Percentiles rank a stretch among this genome's conserved stretches.
Conservation (phyloP, 768 basidiomycete species). For the Omphalotus guepiniiformis region DNA sequence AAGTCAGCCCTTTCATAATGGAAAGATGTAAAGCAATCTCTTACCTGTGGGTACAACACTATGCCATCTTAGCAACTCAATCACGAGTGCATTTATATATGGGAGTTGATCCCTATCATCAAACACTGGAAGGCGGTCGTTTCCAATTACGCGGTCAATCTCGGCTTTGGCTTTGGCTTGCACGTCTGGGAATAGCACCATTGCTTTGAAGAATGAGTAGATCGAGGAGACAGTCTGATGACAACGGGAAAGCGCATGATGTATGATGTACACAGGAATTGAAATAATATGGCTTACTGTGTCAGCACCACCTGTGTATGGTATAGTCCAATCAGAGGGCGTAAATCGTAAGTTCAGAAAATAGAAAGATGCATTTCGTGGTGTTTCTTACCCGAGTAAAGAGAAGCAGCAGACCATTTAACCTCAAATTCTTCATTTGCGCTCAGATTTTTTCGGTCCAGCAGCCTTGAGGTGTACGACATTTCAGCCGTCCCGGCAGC, state of each 20-base stretch:
- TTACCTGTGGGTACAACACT: neutral
- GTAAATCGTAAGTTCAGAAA: neutral
- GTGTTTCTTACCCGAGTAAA: conserved; percentile 23
- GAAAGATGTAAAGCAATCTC: neutral
- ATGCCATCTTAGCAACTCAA: neutral
- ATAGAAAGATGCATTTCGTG: conserved; percentile 5
- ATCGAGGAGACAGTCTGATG: conserved; percentile 19
- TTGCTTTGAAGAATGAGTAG: conserved; percentile 23
- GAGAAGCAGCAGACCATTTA: conserved; percentile 26
- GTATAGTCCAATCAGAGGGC: neutral
- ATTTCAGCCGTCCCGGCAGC: conserved; percentile 16
- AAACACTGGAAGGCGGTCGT: neutral
- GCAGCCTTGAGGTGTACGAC: conserved; percentile 16
- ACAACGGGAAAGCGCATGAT: too few species aligned
- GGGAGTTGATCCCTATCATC: neutral
- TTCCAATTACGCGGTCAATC: neutral
- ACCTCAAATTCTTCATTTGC: conserved; percentile 18
- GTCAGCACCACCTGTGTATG: conserved; percentile 22
- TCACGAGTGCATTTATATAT: neutral
- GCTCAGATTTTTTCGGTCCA: conserved; percentile 11
- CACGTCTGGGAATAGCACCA: conserved; percentile 15
- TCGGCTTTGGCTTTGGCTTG: neutral
- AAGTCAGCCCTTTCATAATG: neutral
- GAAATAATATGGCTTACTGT: conserved; percentile 12
- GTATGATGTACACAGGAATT: neutral